Percentiles rank a stretch among this genome's conserved stretches.
phyloP scores from a whole-genome alignment of 2,329 filamentous ascomycete species.

The Penicillium sp. region DNA sequence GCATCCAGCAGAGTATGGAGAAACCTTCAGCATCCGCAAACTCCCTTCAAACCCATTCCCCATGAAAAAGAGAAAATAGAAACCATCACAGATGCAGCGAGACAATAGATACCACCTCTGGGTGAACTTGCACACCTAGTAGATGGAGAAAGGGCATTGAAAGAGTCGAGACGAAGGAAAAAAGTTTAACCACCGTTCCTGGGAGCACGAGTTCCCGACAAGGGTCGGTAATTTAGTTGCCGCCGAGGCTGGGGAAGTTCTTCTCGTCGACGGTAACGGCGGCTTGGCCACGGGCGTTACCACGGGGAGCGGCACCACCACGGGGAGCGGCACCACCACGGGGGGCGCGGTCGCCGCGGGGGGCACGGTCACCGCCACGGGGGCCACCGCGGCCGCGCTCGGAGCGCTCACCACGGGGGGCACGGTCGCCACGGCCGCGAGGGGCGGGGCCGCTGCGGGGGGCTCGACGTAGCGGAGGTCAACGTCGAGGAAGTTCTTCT shows the following conservation, averaged over 20 bases:
- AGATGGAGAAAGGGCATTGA: slow-evolving; percentile 7
- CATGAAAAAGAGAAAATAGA: slow-evolving; percentile 9
- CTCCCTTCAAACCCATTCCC: background rate
- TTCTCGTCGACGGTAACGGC: slow-evolving; percentile 44
- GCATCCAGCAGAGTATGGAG: slow-evolving; percentile 8
- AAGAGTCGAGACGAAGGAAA: slow-evolving; percentile 1
- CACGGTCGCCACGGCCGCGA: slow-evolving; percentile 50
- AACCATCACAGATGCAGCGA: slow-evolving; percentile 11
- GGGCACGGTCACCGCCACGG: slow-evolving; percentile 23
- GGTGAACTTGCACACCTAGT: slow-evolving; percentile 9
- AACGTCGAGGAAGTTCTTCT: slow-evolving; percentile 85
- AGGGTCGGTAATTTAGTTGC: slow-evolving; percentile 32
- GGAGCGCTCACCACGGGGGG: slow-evolving; percentile 27
- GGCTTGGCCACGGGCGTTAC: slow-evolving; percentile 15
- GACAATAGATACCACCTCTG: slow-evolving; percentile 5
- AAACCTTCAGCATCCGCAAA: background rate
- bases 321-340: slow-evolving; percentile 47
- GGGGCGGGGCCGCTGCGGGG: slow-evolving; percentile 50
- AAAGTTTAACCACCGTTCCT: background rate
- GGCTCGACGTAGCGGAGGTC: slow-evolving; percentile 78
- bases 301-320: slow-evolving; percentile 35
- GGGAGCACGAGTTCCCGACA: slow-evolving; percentile 9
- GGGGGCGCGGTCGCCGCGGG: slow-evolving; percentile 21
- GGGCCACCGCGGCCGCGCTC: slow-evolving; percentile 21
- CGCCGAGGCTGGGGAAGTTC: slow-evolving; percentile 46